Conservation (phyloP, 169 alveolate genomes). For the Eimeria maxima region DNA sequence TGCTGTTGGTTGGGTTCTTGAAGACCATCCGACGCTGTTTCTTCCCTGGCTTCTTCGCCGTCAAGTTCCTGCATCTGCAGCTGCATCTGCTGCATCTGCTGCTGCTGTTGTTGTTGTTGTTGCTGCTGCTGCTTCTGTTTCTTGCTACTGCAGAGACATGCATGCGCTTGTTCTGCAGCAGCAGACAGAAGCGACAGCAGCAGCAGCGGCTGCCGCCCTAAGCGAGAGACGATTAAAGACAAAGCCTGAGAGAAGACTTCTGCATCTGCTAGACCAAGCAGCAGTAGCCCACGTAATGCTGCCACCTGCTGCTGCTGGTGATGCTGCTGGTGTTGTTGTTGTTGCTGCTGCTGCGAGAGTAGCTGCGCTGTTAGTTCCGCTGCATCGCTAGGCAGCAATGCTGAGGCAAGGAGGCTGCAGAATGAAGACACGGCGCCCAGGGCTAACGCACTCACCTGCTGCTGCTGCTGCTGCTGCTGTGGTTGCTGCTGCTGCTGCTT, state of each 20-base stretch:
- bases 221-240: neutral
- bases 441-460: neutral
- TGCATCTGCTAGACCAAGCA: conserved; percentile 40
- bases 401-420: conserved; percentile 16
- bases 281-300: conserved; percentile 14
- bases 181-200: too few relatives aligned
- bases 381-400: conserved; percentile 23
- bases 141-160: too few relatives aligned
- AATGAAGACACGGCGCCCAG: conserved; percentile 21
- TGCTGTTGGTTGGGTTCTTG: neutral
- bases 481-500: conserved; percentile 55
- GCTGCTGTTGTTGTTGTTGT: too few relatives aligned
- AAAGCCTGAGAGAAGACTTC: neutral
- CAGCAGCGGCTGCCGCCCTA: conserved; percentile 38
- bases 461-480: conserved; percentile 60
- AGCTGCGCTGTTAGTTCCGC: neutral
- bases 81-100: too few relatives aligned
- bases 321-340: conserved; percentile 6
- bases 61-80: conserved; percentile 17
- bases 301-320: neutral
- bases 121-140: too few relatives aligned
- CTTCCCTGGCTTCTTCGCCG: neutral
- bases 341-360: conserved; percentile 22
- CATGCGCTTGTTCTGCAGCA: too few relatives aligned
- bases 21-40: neutral